These are phyloP conservation scores for Podila horticola DNA, from an alignment of 192 early-diverging fungal species.

Conservation along the genomic window DNA sequence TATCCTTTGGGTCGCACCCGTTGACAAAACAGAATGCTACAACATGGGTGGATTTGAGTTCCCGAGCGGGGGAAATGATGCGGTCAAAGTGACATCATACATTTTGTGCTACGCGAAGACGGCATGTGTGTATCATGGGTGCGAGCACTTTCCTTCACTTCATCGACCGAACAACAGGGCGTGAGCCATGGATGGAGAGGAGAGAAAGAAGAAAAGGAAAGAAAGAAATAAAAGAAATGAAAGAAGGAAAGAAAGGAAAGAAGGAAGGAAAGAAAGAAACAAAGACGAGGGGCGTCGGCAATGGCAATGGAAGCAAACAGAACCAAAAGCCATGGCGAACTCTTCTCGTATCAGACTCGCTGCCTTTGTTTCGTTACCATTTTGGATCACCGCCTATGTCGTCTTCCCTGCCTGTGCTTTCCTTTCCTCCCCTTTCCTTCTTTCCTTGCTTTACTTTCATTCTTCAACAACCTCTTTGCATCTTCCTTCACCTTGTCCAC, in stretches of 20 bases:
- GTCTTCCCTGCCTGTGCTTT: not conserved
- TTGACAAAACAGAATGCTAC: too few relatives aligned
- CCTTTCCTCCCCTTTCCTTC: slow-evolving; percentile 1
- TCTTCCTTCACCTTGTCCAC: not conserved
- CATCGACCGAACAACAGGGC: not conserved
- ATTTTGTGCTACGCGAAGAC: too few relatives aligned
- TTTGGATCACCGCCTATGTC: not conserved
- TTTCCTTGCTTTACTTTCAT: not conserved
- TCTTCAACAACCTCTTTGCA: not conserved
- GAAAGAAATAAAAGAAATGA: not conserved
- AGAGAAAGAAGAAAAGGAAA: not conserved
- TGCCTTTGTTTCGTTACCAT: not conserved
- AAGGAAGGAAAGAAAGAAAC: not conserved
- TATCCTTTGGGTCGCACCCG: too few relatives aligned
- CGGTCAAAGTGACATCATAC: too few relatives aligned
- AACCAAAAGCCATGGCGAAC: not conserved
- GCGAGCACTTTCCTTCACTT: too few relatives aligned
- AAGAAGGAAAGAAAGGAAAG: too few relatives aligned
- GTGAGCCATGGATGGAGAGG: not conserved
- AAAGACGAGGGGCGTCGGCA: not conserved
- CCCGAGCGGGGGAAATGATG: too few relatives aligned
- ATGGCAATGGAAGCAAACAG: not conserved
- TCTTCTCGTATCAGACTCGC: not conserved
- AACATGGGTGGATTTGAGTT: too few relatives aligned
- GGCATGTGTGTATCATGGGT: too few relatives aligned